A percentile compares a stretch with the other conserved stretches of the same genome.
Evolutionary conservation across 345 rosid species (phyloP).

Genomic region (Capsella bursapastoris): DNA sequence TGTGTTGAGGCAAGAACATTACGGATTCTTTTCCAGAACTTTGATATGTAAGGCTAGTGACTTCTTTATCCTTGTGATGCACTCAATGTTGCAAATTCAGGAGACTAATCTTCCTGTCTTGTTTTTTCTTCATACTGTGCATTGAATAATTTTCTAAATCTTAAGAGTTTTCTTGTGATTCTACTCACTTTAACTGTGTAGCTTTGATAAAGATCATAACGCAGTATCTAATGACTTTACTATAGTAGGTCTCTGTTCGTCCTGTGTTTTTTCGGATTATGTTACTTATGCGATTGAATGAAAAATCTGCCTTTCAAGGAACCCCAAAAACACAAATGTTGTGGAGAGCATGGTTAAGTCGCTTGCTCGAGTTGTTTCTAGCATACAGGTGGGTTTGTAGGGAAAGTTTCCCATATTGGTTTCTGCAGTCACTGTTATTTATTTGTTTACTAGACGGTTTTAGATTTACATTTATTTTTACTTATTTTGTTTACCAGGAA

Average conservation of each 20-base stretch:
- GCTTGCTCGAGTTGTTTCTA: conserved; percentile 95
- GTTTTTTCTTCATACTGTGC: neutral
- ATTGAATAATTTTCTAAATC: conserved; percentile 21
- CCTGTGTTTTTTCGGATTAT: conserved; percentile 13
- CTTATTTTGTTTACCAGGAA: conserved; percentile 11
- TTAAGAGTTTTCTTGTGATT: conserved; percentile 11
- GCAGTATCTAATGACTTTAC: conserved; percentile 11
- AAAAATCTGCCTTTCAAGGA: conserved; percentile 53
- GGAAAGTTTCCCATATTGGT: conserved; percentile 18
- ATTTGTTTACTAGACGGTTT: neutral
- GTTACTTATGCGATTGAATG: conserved; percentile 26
- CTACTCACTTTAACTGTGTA: neutral
- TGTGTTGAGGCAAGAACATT: conserved; percentile 95
- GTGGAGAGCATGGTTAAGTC: conserved; percentile 98
- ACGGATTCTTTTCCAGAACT: conserved; percentile 83
- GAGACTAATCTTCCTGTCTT: conserved; percentile 18
- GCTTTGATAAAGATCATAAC: conserved; percentile 7
- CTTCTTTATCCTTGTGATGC: conserved; percentile 31
- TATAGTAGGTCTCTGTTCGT: conserved; percentile 19
- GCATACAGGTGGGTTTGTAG: conserved; percentile 71
- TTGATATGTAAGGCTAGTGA: conserved; percentile 77
- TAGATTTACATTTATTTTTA: conserved; percentile 16
- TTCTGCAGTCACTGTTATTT: conserved; percentile 7
- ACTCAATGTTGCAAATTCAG: conserved; percentile 32
- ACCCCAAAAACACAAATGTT: conserved; percentile 94